These are phyloP conservation scores for Graphiopsis chlorocephala DNA, from an alignment of 2,329 filamentous ascomycete species.

Conservation along the genomic window DNA sequence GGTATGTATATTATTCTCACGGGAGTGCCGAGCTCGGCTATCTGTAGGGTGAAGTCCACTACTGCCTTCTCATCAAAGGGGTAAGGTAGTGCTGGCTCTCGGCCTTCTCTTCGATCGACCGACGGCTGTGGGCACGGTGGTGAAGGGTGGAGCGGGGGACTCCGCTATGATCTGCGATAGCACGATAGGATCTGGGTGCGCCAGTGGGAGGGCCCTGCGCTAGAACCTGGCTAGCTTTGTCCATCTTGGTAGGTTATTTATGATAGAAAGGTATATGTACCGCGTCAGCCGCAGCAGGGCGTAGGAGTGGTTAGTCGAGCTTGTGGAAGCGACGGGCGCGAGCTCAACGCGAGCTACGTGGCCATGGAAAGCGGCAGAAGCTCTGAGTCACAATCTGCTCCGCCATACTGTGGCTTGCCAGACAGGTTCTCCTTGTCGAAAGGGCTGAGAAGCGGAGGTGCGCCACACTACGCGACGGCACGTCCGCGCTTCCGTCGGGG, in stretches of 20 bases:
- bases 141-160: conserved; percentile 24
- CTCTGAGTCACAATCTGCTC: background rate
- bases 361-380: background rate
- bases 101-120: conserved; percentile 19
- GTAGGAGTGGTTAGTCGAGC: background rate
- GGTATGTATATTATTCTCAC: conserved; percentile 21
- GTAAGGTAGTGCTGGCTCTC: conserved; percentile 21
- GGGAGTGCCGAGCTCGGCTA: conserved; percentile 17
- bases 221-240: conserved; percentile 15
- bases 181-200: conserved; percentile 11
- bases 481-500: background rate
- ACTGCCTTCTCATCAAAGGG: conserved; percentile 18
- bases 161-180: conserved; percentile 15
- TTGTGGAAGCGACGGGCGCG: background rate
- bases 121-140: conserved; percentile 19
- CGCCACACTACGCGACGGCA: background rate
- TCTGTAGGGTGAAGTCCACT: conserved; percentile 17
- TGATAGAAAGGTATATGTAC: background rate
- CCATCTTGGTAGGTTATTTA: background rate
- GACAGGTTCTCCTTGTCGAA: background rate
- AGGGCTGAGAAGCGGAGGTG: background rate
- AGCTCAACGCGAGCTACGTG: background rate
- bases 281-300: background rate
- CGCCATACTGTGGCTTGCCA: background rate
- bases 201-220: conserved; percentile 7